A percentile compares a stretch with the other conserved stretches of the same genome.
Conservation (phyloP, 2,329 filamentous ascomycete genomes). For the Gliomastix tumulicola region DNA sequence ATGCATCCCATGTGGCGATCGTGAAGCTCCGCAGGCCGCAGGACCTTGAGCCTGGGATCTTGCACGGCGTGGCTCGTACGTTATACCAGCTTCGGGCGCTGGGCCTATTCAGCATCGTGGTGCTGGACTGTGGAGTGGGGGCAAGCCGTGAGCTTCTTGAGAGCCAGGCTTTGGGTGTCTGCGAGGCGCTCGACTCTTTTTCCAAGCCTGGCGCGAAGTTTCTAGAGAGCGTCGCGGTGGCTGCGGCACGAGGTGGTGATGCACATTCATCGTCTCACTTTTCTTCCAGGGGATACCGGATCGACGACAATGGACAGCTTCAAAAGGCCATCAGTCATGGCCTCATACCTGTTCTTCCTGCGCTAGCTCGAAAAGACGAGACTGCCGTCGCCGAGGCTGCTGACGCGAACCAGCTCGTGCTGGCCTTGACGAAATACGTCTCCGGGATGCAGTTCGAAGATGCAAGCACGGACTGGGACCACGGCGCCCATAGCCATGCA, state of each 20-base stretch:
- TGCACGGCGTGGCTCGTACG: constrained; percentile 75
- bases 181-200: constrained; percentile 65
- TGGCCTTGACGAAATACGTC: constrained; percentile 72
- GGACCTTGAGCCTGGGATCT: constrained; percentile 56
- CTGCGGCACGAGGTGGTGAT: no score
- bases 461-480: background rate
- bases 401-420: constrained; percentile 54
- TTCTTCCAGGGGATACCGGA: no score
- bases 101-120: constrained; percentile 74
- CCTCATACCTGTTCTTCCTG: constrained; percentile 29
- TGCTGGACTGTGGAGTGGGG: constrained; percentile 62
- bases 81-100: constrained; percentile 76
- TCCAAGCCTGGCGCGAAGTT: constrained; percentile 62
- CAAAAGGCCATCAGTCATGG: constrained; percentile 20
- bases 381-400: constrained; percentile 28
- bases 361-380: constrained; percentile 33
- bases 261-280: no score
- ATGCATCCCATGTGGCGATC: constrained; percentile 53
- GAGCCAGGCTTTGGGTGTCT: constrained; percentile 65
- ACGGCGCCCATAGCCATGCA: constrained; percentile 15
- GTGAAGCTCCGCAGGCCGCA: constrained; percentile 78
- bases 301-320: constrained; percentile 22
- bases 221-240: constrained; percentile 40
- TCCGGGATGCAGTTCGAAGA: constrained; percentile 53
- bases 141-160: constrained; percentile 33